Evolutionary conservation across 352 stramenopile genomes (phyloP), one percentile per base, ranked within the genome.

Genomic region (Phytophthora citricola): DNA sequence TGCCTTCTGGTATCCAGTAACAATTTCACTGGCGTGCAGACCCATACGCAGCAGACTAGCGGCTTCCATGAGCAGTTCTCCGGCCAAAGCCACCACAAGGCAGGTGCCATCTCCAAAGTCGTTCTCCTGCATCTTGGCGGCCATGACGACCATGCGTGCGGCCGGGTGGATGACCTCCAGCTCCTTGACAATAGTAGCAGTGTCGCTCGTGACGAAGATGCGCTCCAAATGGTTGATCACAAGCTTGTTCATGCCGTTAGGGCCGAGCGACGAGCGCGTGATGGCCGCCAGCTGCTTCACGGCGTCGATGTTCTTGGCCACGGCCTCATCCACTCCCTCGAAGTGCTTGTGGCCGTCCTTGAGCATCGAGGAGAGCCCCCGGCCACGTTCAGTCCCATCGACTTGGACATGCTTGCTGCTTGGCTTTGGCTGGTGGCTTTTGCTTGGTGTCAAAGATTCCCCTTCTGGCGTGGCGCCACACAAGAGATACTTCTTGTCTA

Each of bases 221-320:
- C 99, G 99, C 61, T 99, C 97, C 51, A 99, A 76, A 79, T 99
- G 98, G 87, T 99, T 99, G 58, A 99, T 98, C 51, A 99, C 96
- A 47, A 99, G 91, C 85, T 99, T 99, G 85, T 99, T 99, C 91
- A 99, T 99, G 66, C 97, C 98, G 78, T 99, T 99, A 5, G 98
- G 98, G 15, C 98, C 98, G 53, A 99, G 83, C 69, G 95, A 99
- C 56, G 97, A 99, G 54, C 91, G 88, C 27, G 98, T 97, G 87
- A 99, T 99, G 40, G 88, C 89, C 34, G 96, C 97, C 39, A 99
- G 90, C 84, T 99, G 93, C 81, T 98, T 98, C 39, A 98, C 97
- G 26, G 98, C 98, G 59, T 99, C 93, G 65, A 99, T 99, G 83
- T 99, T 99, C 67, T 98, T 97, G 56, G 99, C 86, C 45, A 99